These are phyloP conservation scores for Venturiaceae sp. DNA, from an alignment of 2,329 filamentous ascomycete genomes.

Conservation along the genomic window DNA sequence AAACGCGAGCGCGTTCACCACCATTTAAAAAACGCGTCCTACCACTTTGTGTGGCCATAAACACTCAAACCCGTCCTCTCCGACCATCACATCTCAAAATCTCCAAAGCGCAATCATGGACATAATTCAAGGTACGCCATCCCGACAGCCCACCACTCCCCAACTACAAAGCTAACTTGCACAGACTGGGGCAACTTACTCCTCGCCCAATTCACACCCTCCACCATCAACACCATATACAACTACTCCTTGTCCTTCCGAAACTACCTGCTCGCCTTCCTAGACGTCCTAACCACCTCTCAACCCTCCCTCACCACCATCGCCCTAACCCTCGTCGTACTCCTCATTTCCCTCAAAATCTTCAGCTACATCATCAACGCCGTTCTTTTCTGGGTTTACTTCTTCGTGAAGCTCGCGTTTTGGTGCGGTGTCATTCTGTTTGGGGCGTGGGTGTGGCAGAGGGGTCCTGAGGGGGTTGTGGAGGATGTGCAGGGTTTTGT, in stretches of 20 bases:
- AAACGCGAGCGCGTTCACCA: not conserved
- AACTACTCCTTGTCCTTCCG: constrained; percentile 13
- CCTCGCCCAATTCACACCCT: constrained; percentile 5
- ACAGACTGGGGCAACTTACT: constrained; percentile 9
- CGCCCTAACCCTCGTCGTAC: constrained; percentile 45
- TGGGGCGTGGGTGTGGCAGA: constrained; percentile 45
- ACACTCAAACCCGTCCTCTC: not conserved
- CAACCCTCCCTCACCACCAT: constrained; percentile 40
- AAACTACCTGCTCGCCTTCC: constrained; percentile 18
- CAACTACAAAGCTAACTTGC: constrained; percentile 4
- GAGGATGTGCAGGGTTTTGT: constrained; percentile 40
- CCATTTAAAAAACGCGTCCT: not conserved
- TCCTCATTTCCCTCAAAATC: constrained; percentile 56
- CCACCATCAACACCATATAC: constrained; percentile 14
- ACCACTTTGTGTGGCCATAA: not conserved
- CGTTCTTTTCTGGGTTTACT: constrained; percentile 66
- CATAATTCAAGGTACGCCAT: not conserved
- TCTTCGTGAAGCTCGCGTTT: constrained; percentile 53
- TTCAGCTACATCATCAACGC: constrained; percentile 61
- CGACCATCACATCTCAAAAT: not conserved
- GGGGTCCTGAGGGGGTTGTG: constrained; percentile 55
- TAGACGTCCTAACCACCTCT: constrained; percentile 16
- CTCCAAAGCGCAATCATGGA: not conserved
- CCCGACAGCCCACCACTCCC: not conserved
- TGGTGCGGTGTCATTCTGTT: constrained; percentile 51